Base-by-base conservation (phyloP, 306 rosid species). In the Lupinus albus region DNA sequence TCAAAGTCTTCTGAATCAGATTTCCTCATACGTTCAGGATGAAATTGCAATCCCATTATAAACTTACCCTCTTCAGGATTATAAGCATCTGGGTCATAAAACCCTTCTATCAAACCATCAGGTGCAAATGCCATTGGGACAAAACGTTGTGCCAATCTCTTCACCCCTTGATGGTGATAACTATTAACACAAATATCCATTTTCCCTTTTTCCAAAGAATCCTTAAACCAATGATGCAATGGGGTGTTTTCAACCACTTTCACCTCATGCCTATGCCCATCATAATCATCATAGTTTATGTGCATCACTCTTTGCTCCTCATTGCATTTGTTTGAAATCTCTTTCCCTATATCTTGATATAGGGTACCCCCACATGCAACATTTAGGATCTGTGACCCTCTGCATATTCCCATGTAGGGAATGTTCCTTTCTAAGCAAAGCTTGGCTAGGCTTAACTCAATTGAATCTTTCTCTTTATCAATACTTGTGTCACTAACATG, bases 361-460 rank as follows among this genome's bases (percentile, higher is more conserved):
- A 92, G 89, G 41, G 87, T 78, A 9, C 98, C 98, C 6, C 95
- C 98, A 63, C 96, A 89, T 4, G 98, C 98, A 16, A 92, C 98
- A 73, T 92, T 89, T 7, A 92, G 72, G 44, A 92, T 74, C 44
- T 92, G 98, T 13, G 96, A 87, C 0, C 98, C 96, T 64, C 98
- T 82, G 76, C 98, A 89, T 1, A 92, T 92, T 32, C 98, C 98
- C 80, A 92, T 18, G 54, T 87, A 92, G 38, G 98, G 96, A 6
- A 89, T 92, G 87, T 92, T 92, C 73, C 96, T 81, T 60, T 92
- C 96, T 0, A 92, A 85, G 72, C 96, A 92, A 2, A 92, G 95
- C 73, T 84, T 92, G 0, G 96, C 98, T 0, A 92, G 81, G 4
- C 91, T 68, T 39, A 92, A 60, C 65, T 92, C 98, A 39, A 92